Evolutionary conservation across 2,329 filamentous ascomycete genomes (phyloP), one percentile per base, ranked within the genome.

Genomic region (Lasiodiplodia gonubiensis): DNA sequence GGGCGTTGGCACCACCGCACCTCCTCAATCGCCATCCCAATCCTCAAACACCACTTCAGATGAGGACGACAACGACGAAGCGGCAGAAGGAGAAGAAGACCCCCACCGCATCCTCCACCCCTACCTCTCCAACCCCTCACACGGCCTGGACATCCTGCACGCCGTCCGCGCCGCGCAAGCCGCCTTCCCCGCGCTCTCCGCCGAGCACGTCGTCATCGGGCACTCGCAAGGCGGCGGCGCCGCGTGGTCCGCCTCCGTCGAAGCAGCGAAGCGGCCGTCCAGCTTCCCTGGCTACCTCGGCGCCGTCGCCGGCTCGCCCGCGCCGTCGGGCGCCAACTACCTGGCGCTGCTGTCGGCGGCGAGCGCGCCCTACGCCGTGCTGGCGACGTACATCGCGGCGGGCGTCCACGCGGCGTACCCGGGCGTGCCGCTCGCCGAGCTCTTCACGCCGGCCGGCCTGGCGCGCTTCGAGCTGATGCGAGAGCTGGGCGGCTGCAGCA

Each of bases 221-320:
- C 81, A 84, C 68, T 82, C 78, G 12, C 81, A 86, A 72, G 84
- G 83, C 25, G 83, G 82, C 8, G 77, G 76, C 1, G 79, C 76
- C 0, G 79, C 80, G 0, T 86, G 83, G 83, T n/a, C 18, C 39
- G 73, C 72, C 3, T 69, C 75, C 35, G 68, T 69, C 2, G 23
- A 33, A 21, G 6, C 12, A 10, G 4, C 30, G n/a, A 2, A 18
- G 14, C 3, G 21, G 21, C 4, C 33, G 10, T 2, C 6, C 14
- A 10, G n/a, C 48, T 11, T 6, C 48, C 30, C 30, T 33, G 12
- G 42, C 49, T 52, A 64, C 48, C 46, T 64, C n/a, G 60, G 60
- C n/a, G 33, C 60, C 14, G 30, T 64, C 21, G 48, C 60, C 16
- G 60, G 21, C 16, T 23, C 60, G 4, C 46, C 48, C 30, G 5